Base-by-base conservation (phyloP, 306 rosid species). In the Quercus ilex region DNA sequence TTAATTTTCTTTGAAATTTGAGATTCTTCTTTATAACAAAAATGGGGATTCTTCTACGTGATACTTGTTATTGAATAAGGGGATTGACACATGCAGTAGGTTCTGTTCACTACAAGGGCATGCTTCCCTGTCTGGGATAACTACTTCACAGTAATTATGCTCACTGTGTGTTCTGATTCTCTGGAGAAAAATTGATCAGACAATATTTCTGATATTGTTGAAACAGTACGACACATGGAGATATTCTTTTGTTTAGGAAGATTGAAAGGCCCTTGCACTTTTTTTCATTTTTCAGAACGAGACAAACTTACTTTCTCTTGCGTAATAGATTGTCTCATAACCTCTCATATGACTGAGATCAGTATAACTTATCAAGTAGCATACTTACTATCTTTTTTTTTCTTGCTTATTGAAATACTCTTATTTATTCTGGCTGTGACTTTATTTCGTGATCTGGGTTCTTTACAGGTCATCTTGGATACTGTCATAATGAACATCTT, bases 391-490 rank as follows among this genome's bases (percentile, higher is more conserved):
- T 21, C 55, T 23, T 51, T 77, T 52, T 31, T 33, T 33, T 79
- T 70, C 59, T 83, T 20, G 69, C 71, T 33, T 35, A 69, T 17
- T 81, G 28, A 64, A 79, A 68, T 31, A 18, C 26, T 28, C 58
- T 57, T 78, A 68, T 70, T 65, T 70, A 78, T 38, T 69, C 15
- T 30, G 9, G 57, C 49, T 60, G 55, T 70, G 74, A 63, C 55
- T 17, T 73, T 78, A 49, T 72, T 64, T 68, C 8, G 4, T 76
- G 73, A 77, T 85, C 75, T 35, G 13, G 13, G 46, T 80, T 83
- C 72, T 85, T 75, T 74, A 62, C 85, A 93, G 97, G 93, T 88
- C 26, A 81, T 93, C 87, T 91, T 92, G 25, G 97, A 93, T 75
- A 60, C 35, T 60, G 57, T 81, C 62, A 53, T 93, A 83, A 60